A percentile compares a stretch with the other conserved stretches of the same genome.
phyloP scores from a whole-genome alignment of 768 basidiomycete species.

The Pleurotus djamor region DNA sequence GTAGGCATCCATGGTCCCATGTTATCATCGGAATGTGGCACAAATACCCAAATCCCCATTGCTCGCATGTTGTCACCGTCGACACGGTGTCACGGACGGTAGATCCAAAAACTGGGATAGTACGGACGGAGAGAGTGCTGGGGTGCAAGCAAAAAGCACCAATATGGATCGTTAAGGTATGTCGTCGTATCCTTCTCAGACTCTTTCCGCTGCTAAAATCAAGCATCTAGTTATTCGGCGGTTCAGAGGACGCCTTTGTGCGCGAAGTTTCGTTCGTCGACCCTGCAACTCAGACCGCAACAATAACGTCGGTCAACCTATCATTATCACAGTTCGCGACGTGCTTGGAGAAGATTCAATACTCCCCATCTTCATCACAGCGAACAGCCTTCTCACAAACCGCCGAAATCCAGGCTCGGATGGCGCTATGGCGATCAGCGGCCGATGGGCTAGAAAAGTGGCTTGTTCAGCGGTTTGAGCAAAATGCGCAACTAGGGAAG shows the following conservation, averaged over 20 bases:
- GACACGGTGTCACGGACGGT: conserved; percentile 86
- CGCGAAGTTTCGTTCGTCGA: conserved; percentile 94
- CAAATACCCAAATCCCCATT: conserved; percentile 95
- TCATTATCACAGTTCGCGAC: conserved; percentile 93
- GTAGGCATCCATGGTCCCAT: conserved; percentile 86
- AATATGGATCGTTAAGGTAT: conserved; percentile 88
- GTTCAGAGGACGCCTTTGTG: conserved; percentile 92
- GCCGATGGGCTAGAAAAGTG: conserved; percentile 84
- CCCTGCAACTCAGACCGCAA: conserved; percentile 75
- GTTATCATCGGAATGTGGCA: conserved; percentile 93
- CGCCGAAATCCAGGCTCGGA: conserved; percentile 86
- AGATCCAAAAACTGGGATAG: conserved; percentile 81
- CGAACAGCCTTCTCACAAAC: conserved; percentile 82
- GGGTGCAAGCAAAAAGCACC: conserved; percentile 94
- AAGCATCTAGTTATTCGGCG: conserved; percentile 83
- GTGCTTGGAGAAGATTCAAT: conserved; percentile 88
- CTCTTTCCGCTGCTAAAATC: conserved; percentile 14
- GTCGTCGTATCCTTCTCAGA: conserved; percentile 18
- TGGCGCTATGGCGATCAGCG: conserved; percentile 77
- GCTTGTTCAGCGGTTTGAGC: conserved; percentile 86
- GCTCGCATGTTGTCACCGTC: conserved; percentile 83
- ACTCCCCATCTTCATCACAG: conserved; percentile 62
- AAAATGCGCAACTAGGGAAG: conserved; percentile 90
- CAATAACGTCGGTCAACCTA: conserved; percentile 90
- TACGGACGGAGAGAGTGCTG: conserved; percentile 87